Conservation (phyloP, 805 yeast species). For the Cyberlindnera petersonii region DNA sequence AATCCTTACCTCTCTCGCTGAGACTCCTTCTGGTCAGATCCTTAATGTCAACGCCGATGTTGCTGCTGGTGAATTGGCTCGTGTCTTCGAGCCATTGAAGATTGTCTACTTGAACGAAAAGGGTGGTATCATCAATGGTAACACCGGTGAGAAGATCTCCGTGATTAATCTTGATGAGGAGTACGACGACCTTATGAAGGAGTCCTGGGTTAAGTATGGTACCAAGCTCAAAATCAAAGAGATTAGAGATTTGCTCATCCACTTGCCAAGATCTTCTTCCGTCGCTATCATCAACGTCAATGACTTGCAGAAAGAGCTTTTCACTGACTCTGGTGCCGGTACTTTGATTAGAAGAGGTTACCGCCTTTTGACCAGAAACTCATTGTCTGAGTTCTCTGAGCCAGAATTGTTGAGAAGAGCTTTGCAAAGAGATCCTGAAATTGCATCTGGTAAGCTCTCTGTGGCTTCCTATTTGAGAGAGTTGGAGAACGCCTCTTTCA, state of each 20-base stretch:
- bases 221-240: slow-evolving; percentile 96
- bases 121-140: slow-evolving; percentile 95
- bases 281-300: slow-evolving; percentile 96
- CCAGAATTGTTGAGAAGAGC: slow-evolving; percentile 78
- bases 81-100: slow-evolving; percentile 94
- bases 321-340: slow-evolving; percentile 99
- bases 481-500: slow-evolving; percentile 59
- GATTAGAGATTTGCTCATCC: slow-evolving; percentile 89
- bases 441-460: slow-evolving; percentile 62
- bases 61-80: slow-evolving; percentile 96
- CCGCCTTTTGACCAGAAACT: slow-evolving; percentile 69
- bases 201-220: slow-evolving; percentile 98
- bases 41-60: slow-evolving; percentile 97
- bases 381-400: slow-evolving; percentile 62
- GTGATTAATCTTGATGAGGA: slow-evolving; percentile 94
- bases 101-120: slow-evolving; percentile 95
- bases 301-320: slow-evolving; percentile 93
- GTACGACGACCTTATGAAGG: slow-evolving; percentile 83
- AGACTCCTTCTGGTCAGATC: slow-evolving; percentile 94
- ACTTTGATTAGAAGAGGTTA: slow-evolving; percentile 97
- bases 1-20: slow-evolving; percentile 93
- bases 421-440: slow-evolving; percentile 70
- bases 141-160: slow-evolving; percentile 83
- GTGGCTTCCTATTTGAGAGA: slow-evolving; percentile 79
- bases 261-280: slow-evolving; percentile 93